Evolutionary conservation across 2,329 filamentous ascomycete genomes (phyloP).

Genomic region (Emmonsiellopsis sp.): DNA sequence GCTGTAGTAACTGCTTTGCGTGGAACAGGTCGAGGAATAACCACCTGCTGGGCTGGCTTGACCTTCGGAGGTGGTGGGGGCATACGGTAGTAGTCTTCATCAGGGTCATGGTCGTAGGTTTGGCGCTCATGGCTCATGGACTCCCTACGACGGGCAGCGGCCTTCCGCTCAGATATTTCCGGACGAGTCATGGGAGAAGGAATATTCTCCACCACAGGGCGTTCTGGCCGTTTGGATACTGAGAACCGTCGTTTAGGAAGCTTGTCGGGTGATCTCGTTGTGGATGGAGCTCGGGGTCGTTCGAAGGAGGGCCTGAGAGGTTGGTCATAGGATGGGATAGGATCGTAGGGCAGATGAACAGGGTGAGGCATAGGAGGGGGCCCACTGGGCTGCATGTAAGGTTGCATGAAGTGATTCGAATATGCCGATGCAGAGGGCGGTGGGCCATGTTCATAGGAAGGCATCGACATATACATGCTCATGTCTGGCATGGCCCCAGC

Average conservation of each 20-base stretch:
- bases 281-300: conserved; percentile 24
- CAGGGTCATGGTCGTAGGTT: conserved; percentile 17
- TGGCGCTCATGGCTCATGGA: too few species aligned
- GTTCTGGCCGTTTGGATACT: conserved; percentile 25
- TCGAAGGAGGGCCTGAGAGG: conserved; percentile 14
- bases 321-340: conserved; percentile 1
- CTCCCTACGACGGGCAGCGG: conserved; percentile 17
- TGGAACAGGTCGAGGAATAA: conserved; percentile 20
- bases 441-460: conserved; percentile 26
- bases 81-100: conserved; percentile 36
- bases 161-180: conserved; percentile 18
- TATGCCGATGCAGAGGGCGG: conserved; percentile 31
- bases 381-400: conserved; percentile 23
- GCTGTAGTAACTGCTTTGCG: conserved; percentile 25
- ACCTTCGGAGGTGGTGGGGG: conserved; percentile 23
- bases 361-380: conserved; percentile 7
- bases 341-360: conserved; percentile 10
- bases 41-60: conserved; percentile 24
- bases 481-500: conserved; percentile 22
- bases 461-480: conserved; percentile 18
- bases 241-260: conserved; percentile 23
- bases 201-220: conserved; percentile 25
- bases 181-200: conserved; percentile 21
- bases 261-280: conserved; percentile 27
- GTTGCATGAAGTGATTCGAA: conserved; percentile 24